Evolutionary conservation across 1,139 yeast species (phyloP).

Genomic region (Nematodospora anomalae): DNA sequence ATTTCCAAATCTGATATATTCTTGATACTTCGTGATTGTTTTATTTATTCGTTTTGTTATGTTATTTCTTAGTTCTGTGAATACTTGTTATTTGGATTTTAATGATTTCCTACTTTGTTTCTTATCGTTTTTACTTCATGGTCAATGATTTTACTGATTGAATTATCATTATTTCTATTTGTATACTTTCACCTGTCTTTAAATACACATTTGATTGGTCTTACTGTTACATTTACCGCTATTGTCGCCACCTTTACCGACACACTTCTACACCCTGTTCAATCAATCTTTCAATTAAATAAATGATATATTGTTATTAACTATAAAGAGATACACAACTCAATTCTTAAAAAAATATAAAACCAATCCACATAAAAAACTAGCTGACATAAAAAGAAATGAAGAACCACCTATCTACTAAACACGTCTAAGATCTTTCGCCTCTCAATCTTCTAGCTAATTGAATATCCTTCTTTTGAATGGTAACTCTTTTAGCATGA

Average conservation of each 20-base stretch:
- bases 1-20: no score
- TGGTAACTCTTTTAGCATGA: slow-evolving; percentile 55
- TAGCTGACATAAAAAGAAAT: slow-evolving; percentile 1
- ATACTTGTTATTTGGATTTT: neutral
- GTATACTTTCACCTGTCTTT: neutral
- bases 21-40: neutral
- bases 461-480: slow-evolving; percentile 55
- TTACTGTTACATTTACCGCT: neutral
- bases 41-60: no score
- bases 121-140: neutral
- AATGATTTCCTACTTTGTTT: neutral
- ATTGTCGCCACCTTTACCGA: neutral
- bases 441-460: slow-evolving; percentile 57
- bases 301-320: neutral
- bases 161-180: no score
- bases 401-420: neutral
- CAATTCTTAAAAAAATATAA: slow-evolving; percentile 2
- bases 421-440: slow-evolving; percentile 40
- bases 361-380: slow-evolving; percentile 1
- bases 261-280: no score
- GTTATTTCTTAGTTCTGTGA: neutral
- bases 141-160: neutral
- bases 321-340: neutral
- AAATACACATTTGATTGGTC: neutral
- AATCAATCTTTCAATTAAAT: neutral